phyloP scores from a whole-genome alignment of 768 basidiomycete species.

The Pisolithus sp. region DNA sequence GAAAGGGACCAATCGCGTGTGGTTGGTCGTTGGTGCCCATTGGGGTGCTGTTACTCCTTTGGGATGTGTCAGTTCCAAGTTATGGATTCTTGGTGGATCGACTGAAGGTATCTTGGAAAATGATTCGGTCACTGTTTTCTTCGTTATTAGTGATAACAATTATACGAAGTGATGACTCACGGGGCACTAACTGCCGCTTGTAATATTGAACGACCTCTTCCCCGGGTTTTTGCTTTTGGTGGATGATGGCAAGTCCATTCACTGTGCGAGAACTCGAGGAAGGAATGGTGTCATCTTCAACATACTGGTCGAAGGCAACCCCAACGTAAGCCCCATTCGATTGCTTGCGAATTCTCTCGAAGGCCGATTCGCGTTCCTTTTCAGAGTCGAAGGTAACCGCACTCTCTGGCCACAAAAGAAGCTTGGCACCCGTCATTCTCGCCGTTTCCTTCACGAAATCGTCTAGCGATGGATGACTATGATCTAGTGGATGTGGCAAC shows the following conservation, averaged over 20 bases:
- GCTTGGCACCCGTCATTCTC: conserved; percentile 40
- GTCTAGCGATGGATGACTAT: conserved; percentile 42
- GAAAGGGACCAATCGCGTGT: conserved; percentile 49
- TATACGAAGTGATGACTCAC: conserved; percentile 37
- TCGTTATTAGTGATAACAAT: conserved; percentile 1
- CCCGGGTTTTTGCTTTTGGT: conserved; percentile 27
- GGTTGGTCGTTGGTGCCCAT: conserved; percentile 37
- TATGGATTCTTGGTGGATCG: conserved; percentile 44
- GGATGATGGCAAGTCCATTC: conserved; percentile 62
- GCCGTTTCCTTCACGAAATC: conserved; percentile 58
- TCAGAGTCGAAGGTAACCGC: conserved; percentile 58
- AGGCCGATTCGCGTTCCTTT: conserved; percentile 42
- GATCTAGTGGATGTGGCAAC: conserved; percentile 43
- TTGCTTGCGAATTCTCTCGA: conserved; percentile 35
- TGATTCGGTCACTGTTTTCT: conserved; percentile 64
- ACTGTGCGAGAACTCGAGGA: conserved; percentile 35
- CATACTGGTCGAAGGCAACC: conserved; percentile 65
- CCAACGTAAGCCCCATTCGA: conserved; percentile 47
- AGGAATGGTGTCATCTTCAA: conserved; percentile 33
- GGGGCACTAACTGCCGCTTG: conserved; percentile 71
- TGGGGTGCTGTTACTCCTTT: conserved; percentile 33
- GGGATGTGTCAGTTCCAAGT: conserved; percentile 36
- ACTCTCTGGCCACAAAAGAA: conserved; percentile 79
- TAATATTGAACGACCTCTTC: conserved; percentile 51
- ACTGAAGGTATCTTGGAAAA: conserved; percentile 52